Evolutionary conservation across 345 rosid genomes (phyloP), one percentile per base, ranked within the genome.

Genomic region (Theobroma cacao): DNA sequence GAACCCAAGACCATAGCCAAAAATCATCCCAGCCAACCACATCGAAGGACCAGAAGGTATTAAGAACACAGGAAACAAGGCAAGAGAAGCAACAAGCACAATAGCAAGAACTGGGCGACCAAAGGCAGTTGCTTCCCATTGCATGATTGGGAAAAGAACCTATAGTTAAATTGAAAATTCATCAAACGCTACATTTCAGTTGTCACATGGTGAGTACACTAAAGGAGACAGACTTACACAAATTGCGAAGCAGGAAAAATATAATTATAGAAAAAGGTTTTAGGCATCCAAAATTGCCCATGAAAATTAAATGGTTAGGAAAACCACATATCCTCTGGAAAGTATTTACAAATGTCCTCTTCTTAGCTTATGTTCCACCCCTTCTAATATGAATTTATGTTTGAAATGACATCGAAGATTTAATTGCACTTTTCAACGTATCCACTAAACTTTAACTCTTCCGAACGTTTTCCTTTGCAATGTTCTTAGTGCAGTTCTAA

Each of bases 1-100:
- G 41, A 96, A 96, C 41, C 99, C 99, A 22, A 92, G 84, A 74
- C 95, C 97, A 66, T 96, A 96, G 55, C 99, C 98, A 26, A 94
- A 96, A 70, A 94, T 92, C 99, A 96, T 96, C 31, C 99, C 99
- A 82, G 98, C 95, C 84, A 96, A 82, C 99, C 98, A 96, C 99
- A 96, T 96, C 60, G 99, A 96, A 55, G 99, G 99, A 64, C 98
- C 99, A 3, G 99, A 96, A 86, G 99, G 99, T 64, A 96, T 91
- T 80, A 96, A 82, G 77, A 96, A 85, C 65, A 94, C 98, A 64
- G 99, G 99, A 81, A 96, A 91, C 84, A 94, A 72, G 33, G 99
- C 98, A 78, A 96, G 86, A 55, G 98, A 96, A 73, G 91, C 89
- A 78, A 92, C 79, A 63, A 96, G 97, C 75, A 96, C 97, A 47